Percentiles rank a stretch among this genome's conserved stretches.
Evolutionary conservation across 805 yeast genomes (phyloP).

Genomic region (Komagataella phaffii): DNA sequence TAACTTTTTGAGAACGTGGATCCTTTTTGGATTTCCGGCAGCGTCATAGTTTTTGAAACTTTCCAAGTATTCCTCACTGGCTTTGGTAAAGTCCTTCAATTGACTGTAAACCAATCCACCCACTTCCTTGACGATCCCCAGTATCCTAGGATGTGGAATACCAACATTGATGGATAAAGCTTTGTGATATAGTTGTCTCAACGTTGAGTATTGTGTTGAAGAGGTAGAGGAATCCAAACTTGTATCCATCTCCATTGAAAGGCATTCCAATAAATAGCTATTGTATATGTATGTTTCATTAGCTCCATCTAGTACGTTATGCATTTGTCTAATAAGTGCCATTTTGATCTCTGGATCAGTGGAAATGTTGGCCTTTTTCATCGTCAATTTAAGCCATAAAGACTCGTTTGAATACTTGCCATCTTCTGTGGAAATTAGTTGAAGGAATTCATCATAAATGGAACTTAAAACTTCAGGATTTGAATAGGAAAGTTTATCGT

Average conservation of each 20-base stretch:
- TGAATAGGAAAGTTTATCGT: slow-evolving; percentile 8
- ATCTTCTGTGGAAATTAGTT: slow-evolving; percentile 3
- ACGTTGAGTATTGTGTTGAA: slow-evolving; percentile 12
- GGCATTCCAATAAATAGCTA: slow-evolving; percentile 43
- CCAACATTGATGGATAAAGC: slow-evolving; percentile 39
- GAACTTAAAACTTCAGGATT: slow-evolving; percentile 7
- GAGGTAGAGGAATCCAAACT: slow-evolving; percentile 24
- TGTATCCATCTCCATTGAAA: slow-evolving; percentile 53
- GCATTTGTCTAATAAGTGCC: slow-evolving; percentile 20
- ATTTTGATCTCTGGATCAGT: slow-evolving; percentile 15
- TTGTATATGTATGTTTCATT: slow-evolving; percentile 30
- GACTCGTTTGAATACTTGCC: slow-evolving; percentile 18
- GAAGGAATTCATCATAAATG: slow-evolving; percentile 10
- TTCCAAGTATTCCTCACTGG: slow-evolving; percentile 34
- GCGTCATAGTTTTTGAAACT: slow-evolving; percentile 34
- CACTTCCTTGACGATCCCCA: slow-evolving; percentile 67
- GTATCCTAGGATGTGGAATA: slow-evolving; percentile 61
- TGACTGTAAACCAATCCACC: slow-evolving; percentile 60
- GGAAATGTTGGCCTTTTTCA: slow-evolving; percentile 27
- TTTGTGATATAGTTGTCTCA: slow-evolving; percentile 35
- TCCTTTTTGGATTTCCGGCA: slow-evolving; percentile 48
- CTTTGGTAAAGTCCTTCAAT: slow-evolving; percentile 42
- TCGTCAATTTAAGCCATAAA: slow-evolving; percentile 31
- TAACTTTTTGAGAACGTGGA: slow-evolving; percentile 44
- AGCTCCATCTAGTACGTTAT: slow-evolving; percentile 19